These are phyloP conservation scores for Globisporangium paddicum DNA, from an alignment of 352 stramenopile species.

Conservation along the genomic window DNA sequence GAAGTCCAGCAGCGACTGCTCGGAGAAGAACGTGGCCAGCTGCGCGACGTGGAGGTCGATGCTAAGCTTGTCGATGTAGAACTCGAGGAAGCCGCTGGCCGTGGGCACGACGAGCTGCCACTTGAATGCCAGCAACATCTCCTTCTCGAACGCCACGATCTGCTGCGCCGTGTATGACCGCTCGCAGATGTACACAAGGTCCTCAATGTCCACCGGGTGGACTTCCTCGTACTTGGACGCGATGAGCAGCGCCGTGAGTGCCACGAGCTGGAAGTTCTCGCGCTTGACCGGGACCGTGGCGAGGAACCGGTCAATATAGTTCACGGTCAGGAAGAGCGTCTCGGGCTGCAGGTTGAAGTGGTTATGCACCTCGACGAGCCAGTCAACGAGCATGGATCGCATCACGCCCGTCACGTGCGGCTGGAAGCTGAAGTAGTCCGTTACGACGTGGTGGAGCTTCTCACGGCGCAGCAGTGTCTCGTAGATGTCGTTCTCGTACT, in stretches of 20 bases:
- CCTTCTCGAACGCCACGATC: constrained; percentile 87
- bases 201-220: constrained; percentile 95
- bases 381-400: constrained; percentile 70
- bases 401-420: constrained; percentile 51
- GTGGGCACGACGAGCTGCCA: constrained; percentile 97
- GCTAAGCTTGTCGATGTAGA: constrained; percentile 89
- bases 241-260: constrained; percentile 94
- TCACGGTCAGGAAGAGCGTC: constrained; percentile 97
- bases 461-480: constrained; percentile 39
- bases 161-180: constrained; percentile 89
- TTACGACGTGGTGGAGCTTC: constrained; percentile 38
- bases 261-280: constrained; percentile 97
- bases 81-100: constrained; percentile 93
- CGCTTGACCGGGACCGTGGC: constrained; percentile 82
- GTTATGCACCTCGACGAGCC: constrained; percentile 95
- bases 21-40: constrained; percentile 53
- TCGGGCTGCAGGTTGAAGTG: constrained; percentile 97
- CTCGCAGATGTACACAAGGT: constrained; percentile 98
- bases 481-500: constrained; percentile 54
- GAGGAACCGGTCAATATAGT: constrained; percentile 98
- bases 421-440: constrained; percentile 49
- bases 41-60: constrained; percentile 30
- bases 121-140: constrained; percentile 93
- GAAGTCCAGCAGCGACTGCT: constrained; percentile 59
- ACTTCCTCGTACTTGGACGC: constrained; percentile 99